Percentiles rank a stretch among this genome's conserved stretches.
These are phyloP conservation scores for Paxillus involutus DNA, from an alignment of 768 basidiomycete species.

Conservation along the genomic window DNA sequence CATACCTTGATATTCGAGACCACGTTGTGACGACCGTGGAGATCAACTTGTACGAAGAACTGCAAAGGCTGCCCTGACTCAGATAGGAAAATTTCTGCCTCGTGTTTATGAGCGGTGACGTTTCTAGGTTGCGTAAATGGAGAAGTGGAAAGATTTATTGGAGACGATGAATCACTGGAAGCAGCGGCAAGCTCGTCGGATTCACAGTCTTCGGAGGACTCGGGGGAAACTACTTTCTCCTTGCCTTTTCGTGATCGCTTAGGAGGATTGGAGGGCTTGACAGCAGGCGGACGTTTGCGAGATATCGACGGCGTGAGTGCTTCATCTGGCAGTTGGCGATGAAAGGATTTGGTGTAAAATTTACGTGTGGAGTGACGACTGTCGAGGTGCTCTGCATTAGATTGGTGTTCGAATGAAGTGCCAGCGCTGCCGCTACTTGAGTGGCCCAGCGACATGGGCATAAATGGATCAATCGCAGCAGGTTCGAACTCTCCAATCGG, in stretches of 20 bases:
- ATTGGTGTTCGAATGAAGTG: slow-evolving; percentile 4
- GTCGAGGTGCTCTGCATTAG: slow-evolving; percentile 6
- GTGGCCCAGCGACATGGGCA: slow-evolving; percentile 3
- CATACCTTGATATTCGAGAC: slow-evolving; percentile 62
- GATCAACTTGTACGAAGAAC: slow-evolving; percentile 72
- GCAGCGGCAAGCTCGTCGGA: slow-evolving; percentile 10
- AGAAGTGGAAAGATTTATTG: slow-evolving; percentile 14
- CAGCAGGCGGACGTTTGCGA: slow-evolving; percentile 22
- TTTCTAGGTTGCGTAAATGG: slow-evolving; percentile 10
- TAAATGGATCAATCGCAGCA: background rate
- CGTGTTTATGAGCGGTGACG: slow-evolving; percentile 17
- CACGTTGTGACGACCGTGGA: slow-evolving; percentile 49
- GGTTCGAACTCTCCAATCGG: background rate
- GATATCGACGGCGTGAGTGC: slow-evolving; percentile 7
- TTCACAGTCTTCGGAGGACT: slow-evolving; percentile 17
- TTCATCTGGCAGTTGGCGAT: slow-evolving; percentile 5
- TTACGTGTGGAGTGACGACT: slow-evolving; percentile 7
- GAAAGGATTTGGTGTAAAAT: slow-evolving; percentile 2
- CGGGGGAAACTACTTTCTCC: slow-evolving; percentile 17
- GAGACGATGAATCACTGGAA: slow-evolving; percentile 8
- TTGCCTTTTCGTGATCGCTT: slow-evolving; percentile 31
- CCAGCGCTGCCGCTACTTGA: background rate
- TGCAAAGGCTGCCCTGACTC: slow-evolving; percentile 42
- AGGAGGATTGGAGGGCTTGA: slow-evolving; percentile 16
- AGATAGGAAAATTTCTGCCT: slow-evolving; percentile 43